Conservation (phyloP, 192 early-diverging fungal species). For the Linnemannia zychae region DNA sequence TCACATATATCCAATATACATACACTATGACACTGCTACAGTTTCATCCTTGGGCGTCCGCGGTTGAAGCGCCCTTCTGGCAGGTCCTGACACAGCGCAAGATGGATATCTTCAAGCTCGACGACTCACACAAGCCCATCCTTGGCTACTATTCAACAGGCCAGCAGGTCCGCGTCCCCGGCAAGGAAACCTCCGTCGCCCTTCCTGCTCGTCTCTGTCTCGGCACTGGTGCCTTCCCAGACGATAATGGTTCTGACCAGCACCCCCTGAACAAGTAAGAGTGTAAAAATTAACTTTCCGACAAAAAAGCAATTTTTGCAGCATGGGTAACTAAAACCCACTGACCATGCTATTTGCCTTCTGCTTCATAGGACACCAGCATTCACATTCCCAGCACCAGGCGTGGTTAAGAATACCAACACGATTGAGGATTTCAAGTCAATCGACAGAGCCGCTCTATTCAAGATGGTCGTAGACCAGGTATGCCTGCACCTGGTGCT, state of each 20-base stretch:
- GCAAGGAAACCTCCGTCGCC: conserved; percentile 59
- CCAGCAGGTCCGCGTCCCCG: conserved; percentile 59
- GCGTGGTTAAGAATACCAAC: conserved; percentile 89
- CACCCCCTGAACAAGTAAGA: conserved; percentile 20
- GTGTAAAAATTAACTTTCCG: not conserved
- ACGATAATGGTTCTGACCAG: conserved; percentile 18
- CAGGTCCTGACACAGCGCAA: conserved; percentile 84
- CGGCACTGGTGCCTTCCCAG: conserved; percentile 66
- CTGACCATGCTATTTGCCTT: too few species aligned
- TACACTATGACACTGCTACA: conserved; percentile 71
- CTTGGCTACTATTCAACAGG: conserved; percentile 77
- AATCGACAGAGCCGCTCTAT: conserved; percentile 79
- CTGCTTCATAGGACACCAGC: conserved; percentile 47
- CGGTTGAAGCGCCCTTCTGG: conserved; percentile 95
- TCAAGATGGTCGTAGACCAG: conserved; percentile 70
- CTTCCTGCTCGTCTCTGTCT: conserved; percentile 77
- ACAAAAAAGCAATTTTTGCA: not conserved
- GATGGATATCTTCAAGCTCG: conserved; percentile 85
- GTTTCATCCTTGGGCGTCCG: conserved; percentile 87
- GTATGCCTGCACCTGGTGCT: conserved; percentile 41
- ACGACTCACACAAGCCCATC: conserved; percentile 71
- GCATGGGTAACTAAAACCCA: not conserved
- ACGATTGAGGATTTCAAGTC: conserved; percentile 93
- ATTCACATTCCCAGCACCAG: conserved; percentile 63
- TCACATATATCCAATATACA: too few species aligned